Evolutionary conservation across 2,329 filamentous ascomycete genomes (phyloP).

Genomic region (Arachnomyces sp.): DNA sequence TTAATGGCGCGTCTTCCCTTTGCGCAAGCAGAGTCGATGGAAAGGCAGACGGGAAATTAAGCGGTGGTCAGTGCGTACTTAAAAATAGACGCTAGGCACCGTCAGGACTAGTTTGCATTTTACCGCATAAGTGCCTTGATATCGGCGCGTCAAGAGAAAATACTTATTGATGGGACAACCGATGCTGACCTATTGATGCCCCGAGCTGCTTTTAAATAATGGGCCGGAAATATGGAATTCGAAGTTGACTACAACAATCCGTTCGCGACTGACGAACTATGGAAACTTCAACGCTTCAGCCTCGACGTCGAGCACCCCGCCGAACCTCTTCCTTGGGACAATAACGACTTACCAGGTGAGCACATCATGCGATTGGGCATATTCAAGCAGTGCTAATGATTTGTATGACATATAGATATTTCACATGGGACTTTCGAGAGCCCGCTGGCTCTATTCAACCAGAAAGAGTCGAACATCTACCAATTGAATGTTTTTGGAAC

Average conservation of each 20-base stretch:
- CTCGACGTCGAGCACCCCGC: constrained; percentile 30
- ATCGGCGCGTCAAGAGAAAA: too few relatives aligned
- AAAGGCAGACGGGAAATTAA: constrained; percentile 12
- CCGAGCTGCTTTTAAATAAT: not conserved
- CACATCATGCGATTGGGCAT: not conserved
- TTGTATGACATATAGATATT: constrained; percentile 16
- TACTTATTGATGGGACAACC: not conserved
- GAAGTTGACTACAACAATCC: constrained; percentile 17
- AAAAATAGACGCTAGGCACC: constrained; percentile 9
- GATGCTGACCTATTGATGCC: not conserved
- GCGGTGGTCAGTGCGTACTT: constrained; percentile 21
- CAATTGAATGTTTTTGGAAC: constrained; percentile 26
- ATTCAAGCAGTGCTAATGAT: not conserved
- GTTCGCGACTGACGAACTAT: constrained; percentile 29
- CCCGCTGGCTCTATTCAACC: constrained; percentile 15
- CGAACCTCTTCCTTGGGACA: constrained; percentile 29
- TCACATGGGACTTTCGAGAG: constrained; percentile 19
- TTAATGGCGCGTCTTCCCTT: constrained; percentile 11
- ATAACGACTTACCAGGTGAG: constrained; percentile 26
- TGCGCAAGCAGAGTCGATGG: not conserved
- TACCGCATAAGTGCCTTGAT: constrained; percentile 1
- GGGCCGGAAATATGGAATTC: constrained; percentile 11
- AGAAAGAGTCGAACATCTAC: constrained; percentile 22
- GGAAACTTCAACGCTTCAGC: constrained; percentile 32
- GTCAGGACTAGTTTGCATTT: constrained; percentile 10